Base-by-base conservation (phyloP, 2,329 filamentous ascomycete species). In the Trichoderma semiorbis region DNA sequence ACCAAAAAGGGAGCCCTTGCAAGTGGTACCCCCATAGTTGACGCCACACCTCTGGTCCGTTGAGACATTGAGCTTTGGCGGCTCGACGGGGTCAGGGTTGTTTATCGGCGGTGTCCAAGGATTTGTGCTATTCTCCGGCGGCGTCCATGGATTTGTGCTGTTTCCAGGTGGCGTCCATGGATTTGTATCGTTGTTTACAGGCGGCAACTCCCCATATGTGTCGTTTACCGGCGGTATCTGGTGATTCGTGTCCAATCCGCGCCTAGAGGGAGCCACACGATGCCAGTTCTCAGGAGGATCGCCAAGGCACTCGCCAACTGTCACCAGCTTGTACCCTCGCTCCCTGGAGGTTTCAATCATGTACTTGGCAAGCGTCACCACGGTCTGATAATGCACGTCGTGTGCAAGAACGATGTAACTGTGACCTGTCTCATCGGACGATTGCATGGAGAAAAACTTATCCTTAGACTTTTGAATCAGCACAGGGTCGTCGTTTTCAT, bases 261-360 rank as follows among this genome's bases (percentile, higher is more conserved):
- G 73, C 24, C 73, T 68, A 16, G 72, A 71, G 7, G 75, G 72
- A 5, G 76, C 77, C 4, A 72, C 32, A 60, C 86, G 83, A 75
- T 89, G 89, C 88, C 87, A 89, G 73, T 85, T 83, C 18, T 78
- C 80, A n/a, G 72, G 72, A 8, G 86, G 78, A 71, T 90, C 87
- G 0, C 84, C 84, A 18, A 90, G 81, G 71, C 88, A 90, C 72
- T 89, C 85, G 0, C 87, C 88, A 5, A 89, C 84, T 1, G 87
- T 87, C 32, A 87, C 86, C 57, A 84, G 83, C 60, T 75, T 78
- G 74, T 83, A 84, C 0, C 86, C 86, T 21, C 83, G 79, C 4
- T 77, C 74, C 28, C 77, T 75, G 16, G 87, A 79, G 64, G 77
- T 78, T 14, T 79, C 72, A 21, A 86, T 77, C 84, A 87, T 86